These are phyloP conservation scores for Paraleonurus japonicus DNA, from an alignment of 257 asterid species.

Conservation along the genomic window DNA sequence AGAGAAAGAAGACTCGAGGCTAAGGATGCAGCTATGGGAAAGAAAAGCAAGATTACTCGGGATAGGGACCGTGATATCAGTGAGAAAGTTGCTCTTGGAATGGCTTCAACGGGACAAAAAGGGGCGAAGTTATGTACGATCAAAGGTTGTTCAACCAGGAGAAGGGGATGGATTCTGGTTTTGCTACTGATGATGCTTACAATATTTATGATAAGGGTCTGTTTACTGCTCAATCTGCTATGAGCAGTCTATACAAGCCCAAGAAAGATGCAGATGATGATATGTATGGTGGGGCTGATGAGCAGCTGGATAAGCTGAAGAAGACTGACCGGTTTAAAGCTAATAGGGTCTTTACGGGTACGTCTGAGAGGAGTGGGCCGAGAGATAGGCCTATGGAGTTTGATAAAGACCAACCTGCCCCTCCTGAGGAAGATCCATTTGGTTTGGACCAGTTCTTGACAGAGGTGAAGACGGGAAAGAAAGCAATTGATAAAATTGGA, in stretches of 20 bases:
- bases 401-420: constrained; percentile 51
- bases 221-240: constrained; percentile 63
- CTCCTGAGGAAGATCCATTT: constrained; percentile 77
- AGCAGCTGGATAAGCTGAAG: constrained; percentile 81
- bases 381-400: constrained; percentile 84
- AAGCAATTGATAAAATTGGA: constrained; percentile 77
- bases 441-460: constrained; percentile 87
- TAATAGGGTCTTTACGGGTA: constrained; percentile 68
- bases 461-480: constrained; percentile 86
- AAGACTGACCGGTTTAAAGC: constrained; percentile 86
- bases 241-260: constrained; percentile 76
- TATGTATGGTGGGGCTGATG: constrained; percentile 83
- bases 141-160: constrained; percentile 89
- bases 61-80: constrained; percentile 90
- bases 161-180: constrained; percentile 92
- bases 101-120: constrained; percentile 64
- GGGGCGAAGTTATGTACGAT: constrained; percentile 87
- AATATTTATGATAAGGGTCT: constrained; percentile 81
- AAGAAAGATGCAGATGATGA: constrained; percentile 81
- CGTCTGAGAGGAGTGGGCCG: constrained; percentile 64
- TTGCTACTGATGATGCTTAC: constrained; percentile 75
- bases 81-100: constrained; percentile 87
- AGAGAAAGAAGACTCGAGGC: constrained; percentile 92
- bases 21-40: constrained; percentile 85
- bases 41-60: constrained; percentile 81